phyloP scores from a whole-genome alignment of 306 rosid genomes.

The Cicer bijugum region DNA sequence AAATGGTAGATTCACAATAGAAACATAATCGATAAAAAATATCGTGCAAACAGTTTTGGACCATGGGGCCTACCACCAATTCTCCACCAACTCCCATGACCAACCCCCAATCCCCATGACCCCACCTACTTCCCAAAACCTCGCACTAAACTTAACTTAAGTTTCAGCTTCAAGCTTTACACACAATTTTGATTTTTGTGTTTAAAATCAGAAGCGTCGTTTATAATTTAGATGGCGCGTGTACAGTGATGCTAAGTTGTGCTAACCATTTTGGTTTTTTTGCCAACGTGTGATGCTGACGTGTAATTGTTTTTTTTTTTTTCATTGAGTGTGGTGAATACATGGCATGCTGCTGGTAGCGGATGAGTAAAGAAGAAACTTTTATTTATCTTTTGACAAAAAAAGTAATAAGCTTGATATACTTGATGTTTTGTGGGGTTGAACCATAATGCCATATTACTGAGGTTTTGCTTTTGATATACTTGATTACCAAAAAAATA shows the following conservation, averaged over 20 bases:
- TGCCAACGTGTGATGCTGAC: not conserved
- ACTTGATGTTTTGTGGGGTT: no score
- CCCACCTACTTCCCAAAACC: slow-evolving; percentile 27
- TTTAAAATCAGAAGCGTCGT: not conserved
- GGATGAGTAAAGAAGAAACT: not conserved
- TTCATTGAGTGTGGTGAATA: slow-evolving; percentile 2
- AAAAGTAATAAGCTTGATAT: no score
- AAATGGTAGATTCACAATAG: not conserved
- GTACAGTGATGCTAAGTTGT: slow-evolving; percentile 6
- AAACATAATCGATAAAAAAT: slow-evolving; percentile 11
- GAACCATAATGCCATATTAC: no score
- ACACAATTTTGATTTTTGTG: not conserved
- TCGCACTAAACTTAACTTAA: not conserved
- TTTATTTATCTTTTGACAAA: no score
- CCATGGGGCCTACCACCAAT: slow-evolving; percentile 39
- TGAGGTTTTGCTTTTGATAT: no score
- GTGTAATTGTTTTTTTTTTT: not conserved
- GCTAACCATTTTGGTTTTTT: not conserved
- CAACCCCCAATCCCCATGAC: slow-evolving; percentile 51
- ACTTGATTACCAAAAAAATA: no score
- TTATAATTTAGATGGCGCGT: slow-evolving; percentile 24
- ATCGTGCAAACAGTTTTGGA: slow-evolving; percentile 37
- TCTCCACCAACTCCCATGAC: slow-evolving; percentile 48
- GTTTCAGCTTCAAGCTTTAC: not conserved
- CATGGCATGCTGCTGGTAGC: slow-evolving; percentile 27